Percentiles rank a stretch among this genome's conserved stretches.
phyloP scores from a whole-genome alignment of 1,284 basidiomycete genomes.

The Boletellus deceptivus region DNA sequence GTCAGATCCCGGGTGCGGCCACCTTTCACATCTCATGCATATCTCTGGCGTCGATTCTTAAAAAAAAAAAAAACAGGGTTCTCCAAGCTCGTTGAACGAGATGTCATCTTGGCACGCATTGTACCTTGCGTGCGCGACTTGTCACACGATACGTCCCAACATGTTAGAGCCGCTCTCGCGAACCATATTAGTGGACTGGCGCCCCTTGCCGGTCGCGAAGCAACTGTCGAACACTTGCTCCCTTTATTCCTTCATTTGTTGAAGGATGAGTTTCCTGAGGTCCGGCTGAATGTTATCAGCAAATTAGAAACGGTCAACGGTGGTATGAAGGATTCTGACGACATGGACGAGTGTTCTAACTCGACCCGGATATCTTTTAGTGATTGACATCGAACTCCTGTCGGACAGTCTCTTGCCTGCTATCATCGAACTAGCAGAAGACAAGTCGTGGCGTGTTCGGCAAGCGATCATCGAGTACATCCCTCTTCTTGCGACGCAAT shows the following conservation, averaged over 20 bases:
- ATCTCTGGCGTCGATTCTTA: slow-evolving; percentile 8
- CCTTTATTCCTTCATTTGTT: slow-evolving; percentile 95
- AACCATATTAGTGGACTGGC: slow-evolving; percentile 98
- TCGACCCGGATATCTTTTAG: slow-evolving; percentile 42
- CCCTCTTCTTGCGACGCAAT: slow-evolving; percentile 91
- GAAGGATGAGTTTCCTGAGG: slow-evolving; percentile 99
- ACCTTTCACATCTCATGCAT: background rate
- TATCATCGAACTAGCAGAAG: slow-evolving; percentile 97
- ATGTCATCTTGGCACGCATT: slow-evolving; percentile 90
- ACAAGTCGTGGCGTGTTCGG: slow-evolving; percentile 99
- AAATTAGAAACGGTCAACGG: slow-evolving; percentile 97
- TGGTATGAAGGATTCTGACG: slow-evolving; percentile 50
- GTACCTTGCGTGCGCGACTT: slow-evolving; percentile 97
- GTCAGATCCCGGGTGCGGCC: slow-evolving; percentile 88
- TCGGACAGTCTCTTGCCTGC: slow-evolving; percentile 96
- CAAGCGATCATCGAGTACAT: slow-evolving; percentile 99
- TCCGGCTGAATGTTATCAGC: slow-evolving; percentile 97
- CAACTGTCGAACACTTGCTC: slow-evolving; percentile 95
- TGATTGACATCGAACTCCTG: slow-evolving; percentile 95
- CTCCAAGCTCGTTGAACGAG: slow-evolving; percentile 91
- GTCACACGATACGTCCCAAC: slow-evolving; percentile 92
- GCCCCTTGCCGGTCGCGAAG: slow-evolving; percentile 90
- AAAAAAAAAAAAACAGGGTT: slow-evolving; percentile 63
- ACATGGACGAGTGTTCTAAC: background rate
- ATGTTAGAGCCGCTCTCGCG: slow-evolving; percentile 95